Evolutionary conservation across 2,329 filamentous ascomycete genomes (phyloP), one percentile per base, ranked within the genome.

Genomic region (Hypocreales sp.): DNA sequence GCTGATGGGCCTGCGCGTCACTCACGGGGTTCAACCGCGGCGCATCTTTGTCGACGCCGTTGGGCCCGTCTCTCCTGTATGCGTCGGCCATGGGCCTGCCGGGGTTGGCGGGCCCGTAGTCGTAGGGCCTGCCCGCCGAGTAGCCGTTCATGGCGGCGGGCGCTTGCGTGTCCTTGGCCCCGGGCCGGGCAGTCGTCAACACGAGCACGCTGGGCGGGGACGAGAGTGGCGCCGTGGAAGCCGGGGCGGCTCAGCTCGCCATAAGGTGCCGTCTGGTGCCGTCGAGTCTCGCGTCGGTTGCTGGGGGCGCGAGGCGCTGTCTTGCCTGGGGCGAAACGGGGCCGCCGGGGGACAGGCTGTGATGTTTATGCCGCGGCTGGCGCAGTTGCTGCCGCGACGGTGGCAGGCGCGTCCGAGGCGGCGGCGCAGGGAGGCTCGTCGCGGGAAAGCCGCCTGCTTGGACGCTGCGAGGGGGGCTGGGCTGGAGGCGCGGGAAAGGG

Each of bases 11-110:
- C n/a, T 20, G 18, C 18, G 10, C 7, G 7, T 7, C 13, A 44
- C 65, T 46, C 58, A 78, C 72, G 31, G 65, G 60, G 48, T 72
- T 70, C 39, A 61, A 68, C 30, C 57, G 60, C 24, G 64, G 55
- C 34, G 52, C 61, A 31, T 66, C 60, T 31, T 53, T 34, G 15
- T 22, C 31, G 23, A 32, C 30, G 22, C 31, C 35, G 28, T 55
- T 34, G 14, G 30, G 21, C 6, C 20, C 26, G 32, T 72, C 67
- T 26, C 55, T 56, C 26, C 61, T 60, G 46, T 77, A 79, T 23
- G 67, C 68, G 29, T 76, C 64, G 27, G 70, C 56, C 31, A 74
- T 53, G 13, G 56, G 55, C 40, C 63, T 67, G 27, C 54, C 55
- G 24, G 47, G 35, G 34, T 47, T 36, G 35, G 41, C 40, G 20